Conservation (phyloP, 2,329 filamentous ascomycete species). For the Cadophora malorum region DNA sequence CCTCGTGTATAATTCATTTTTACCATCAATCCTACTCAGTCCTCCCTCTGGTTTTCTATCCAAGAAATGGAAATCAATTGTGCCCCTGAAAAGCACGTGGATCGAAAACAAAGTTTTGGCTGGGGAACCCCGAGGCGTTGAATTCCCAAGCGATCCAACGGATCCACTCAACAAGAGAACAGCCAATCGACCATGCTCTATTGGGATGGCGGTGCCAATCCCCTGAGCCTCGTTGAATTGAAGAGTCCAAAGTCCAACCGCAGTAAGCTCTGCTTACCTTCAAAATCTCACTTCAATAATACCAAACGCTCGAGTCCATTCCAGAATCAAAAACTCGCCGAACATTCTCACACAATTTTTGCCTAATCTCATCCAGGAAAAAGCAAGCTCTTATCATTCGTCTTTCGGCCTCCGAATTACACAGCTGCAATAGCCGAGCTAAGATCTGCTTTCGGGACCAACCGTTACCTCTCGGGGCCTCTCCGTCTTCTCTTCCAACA, state of each 20-base stretch:
- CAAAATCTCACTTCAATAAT: slow-evolving; percentile 9
- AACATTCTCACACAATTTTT: slow-evolving; percentile 1
- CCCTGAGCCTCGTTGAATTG: slow-evolving; percentile 31
- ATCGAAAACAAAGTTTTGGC: slow-evolving; percentile 12
- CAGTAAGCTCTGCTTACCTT: slow-evolving; percentile 9
- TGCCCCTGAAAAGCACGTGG: slow-evolving; percentile 1
- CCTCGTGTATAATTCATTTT: too few species aligned
- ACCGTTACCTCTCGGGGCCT: slow-evolving; percentile 5
- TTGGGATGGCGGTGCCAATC: slow-evolving; percentile 12
- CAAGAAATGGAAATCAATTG: background rate
- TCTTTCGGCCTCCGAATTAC: slow-evolving; percentile 14
- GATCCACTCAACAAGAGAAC: slow-evolving; percentile 30
- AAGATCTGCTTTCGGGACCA: slow-evolving; percentile 18
- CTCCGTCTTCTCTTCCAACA: slow-evolving; percentile 10
- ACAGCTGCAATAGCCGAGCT: slow-evolving; percentile 20
- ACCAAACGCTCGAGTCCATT: background rate
- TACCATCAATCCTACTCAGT: too few species aligned
- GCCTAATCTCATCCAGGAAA: background rate
- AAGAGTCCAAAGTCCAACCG: slow-evolving; percentile 6
- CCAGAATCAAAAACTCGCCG: slow-evolving; percentile 19
- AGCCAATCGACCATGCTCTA: slow-evolving; percentile 13
- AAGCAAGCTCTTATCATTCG: slow-evolving; percentile 9
- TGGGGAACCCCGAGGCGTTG: slow-evolving; percentile 30
- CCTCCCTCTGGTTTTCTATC: too few species aligned
- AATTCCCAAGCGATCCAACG: slow-evolving; percentile 27